Percentiles rank a stretch among this genome's conserved stretches.
Conservation (phyloP, 2,329 filamentous ascomycete species). For the Xylaria sp. region DNA sequence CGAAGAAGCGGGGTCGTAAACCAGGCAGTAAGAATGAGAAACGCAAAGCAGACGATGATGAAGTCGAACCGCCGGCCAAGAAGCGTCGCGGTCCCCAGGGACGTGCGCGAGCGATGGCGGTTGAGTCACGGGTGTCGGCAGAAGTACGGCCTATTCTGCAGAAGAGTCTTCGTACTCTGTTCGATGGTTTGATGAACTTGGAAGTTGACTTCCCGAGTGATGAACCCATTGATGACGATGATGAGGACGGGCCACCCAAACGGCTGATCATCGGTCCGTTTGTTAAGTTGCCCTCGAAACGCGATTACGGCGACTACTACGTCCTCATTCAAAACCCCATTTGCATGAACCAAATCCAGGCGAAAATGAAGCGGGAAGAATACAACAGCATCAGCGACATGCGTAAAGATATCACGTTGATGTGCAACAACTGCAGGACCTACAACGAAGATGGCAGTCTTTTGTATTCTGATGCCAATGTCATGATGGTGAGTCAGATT, state of each 20-base stretch:
- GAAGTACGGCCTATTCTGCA: slow-evolving; percentile 75
- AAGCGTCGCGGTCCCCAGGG: slow-evolving; percentile 69
- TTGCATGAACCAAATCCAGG: slow-evolving; percentile 91
- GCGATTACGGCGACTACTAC: slow-evolving; percentile 92
- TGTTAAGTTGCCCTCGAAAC: slow-evolving; percentile 82
- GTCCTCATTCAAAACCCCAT: slow-evolving; percentile 87
- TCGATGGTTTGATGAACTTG: slow-evolving; percentile 74
- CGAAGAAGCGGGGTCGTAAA: slow-evolving; percentile 82
- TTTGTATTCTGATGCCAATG: slow-evolving; percentile 85
- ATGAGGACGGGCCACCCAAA: slow-evolving; percentile 54
- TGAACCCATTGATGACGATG: slow-evolving; percentile 45
- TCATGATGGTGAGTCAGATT: slow-evolving; percentile 70
- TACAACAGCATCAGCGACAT: slow-evolving; percentile 79
- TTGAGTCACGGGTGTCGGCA: slow-evolving; percentile 49
- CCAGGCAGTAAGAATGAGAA: slow-evolving; percentile 70
- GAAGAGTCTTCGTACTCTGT: slow-evolving; percentile 68
- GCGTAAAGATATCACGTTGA: slow-evolving; percentile 71
- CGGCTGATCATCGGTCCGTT: slow-evolving; percentile 91
- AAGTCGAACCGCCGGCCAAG: slow-evolving; percentile 72
- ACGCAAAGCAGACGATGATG: slow-evolving; percentile 77
- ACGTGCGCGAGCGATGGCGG: slow-evolving; percentile 55
- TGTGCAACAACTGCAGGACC: slow-evolving; percentile 86
- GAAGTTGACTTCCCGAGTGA: slow-evolving; percentile 68
- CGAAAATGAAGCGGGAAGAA: slow-evolving; percentile 93
- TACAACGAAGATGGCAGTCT: slow-evolving; percentile 96